These are phyloP conservation scores for Mycogone perniciosa DNA, from an alignment of 2,329 filamentous ascomycete genomes.

Conservation along the genomic window DNA sequence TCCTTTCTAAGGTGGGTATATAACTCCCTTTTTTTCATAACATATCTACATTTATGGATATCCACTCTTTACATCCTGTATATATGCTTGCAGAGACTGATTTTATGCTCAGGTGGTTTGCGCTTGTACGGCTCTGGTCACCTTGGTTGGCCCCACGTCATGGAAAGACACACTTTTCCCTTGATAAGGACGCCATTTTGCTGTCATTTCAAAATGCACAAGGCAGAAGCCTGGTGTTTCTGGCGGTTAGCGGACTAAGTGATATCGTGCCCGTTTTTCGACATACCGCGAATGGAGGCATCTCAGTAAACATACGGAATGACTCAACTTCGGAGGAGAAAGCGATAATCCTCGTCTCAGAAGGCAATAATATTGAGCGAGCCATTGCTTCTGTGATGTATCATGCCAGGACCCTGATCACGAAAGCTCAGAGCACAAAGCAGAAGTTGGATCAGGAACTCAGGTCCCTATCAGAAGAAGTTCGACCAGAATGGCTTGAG, in stretches of 20 bases:
- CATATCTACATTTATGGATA: neutral
- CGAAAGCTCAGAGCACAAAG: slow-evolving; percentile 35
- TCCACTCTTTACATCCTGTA: neutral
- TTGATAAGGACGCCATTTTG: slow-evolving; percentile 73
- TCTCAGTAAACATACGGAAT: slow-evolving; percentile 65
- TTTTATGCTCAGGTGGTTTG: slow-evolving; percentile 59
- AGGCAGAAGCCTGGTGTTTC: slow-evolving; percentile 68
- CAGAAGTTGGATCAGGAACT: slow-evolving; percentile 41
- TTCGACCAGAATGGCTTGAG: slow-evolving; percentile 64
- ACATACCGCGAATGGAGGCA: slow-evolving; percentile 56
- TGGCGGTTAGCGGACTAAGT: slow-evolving; percentile 69
- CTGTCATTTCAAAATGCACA: slow-evolving; percentile 68
- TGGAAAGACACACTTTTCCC: slow-evolving; percentile 57
- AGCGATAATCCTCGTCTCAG: slow-evolving; percentile 61
- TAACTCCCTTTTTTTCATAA: neutral
- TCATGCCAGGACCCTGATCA: slow-evolving; percentile 59
- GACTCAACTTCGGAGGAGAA: slow-evolving; percentile 53
- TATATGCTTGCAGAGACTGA: neutral
- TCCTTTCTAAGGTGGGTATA: slow-evolving; percentile 43
- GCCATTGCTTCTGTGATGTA: slow-evolving; percentile 80
- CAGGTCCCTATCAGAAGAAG: slow-evolving; percentile 38
- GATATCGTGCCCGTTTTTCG: slow-evolving; percentile 65
- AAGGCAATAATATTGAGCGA: slow-evolving; percentile 65
- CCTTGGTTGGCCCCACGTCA: slow-evolving; percentile 90
- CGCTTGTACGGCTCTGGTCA: slow-evolving; percentile 69